Conservation (phyloP, 2,329 filamentous ascomycete species). For the Mycosphaerella arachidis region DNA sequence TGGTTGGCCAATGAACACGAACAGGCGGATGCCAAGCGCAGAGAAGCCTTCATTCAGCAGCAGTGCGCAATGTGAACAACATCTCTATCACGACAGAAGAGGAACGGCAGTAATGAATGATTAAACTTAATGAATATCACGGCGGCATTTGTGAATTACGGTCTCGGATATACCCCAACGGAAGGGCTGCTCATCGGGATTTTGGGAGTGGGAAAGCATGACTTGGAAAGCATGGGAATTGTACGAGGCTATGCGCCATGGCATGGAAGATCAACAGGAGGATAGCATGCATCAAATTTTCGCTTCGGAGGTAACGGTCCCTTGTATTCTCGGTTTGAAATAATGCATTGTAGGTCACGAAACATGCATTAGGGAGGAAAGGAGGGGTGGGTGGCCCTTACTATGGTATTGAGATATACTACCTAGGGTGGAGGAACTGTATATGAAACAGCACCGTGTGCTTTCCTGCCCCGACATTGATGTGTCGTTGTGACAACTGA, state of each 20-base stretch:
- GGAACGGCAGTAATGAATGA: not conserved
- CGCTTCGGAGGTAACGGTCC: not conserved
- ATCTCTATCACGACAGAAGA: not conserved
- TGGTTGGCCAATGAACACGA: not conserved
- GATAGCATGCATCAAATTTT: not conserved
- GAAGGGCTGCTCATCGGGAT: conserved; percentile 3
- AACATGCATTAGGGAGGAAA: not conserved
- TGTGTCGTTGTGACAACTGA: not conserved
- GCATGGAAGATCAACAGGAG: not conserved
- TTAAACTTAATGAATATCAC: conserved; percentile 2
- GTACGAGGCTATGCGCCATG: not conserved
- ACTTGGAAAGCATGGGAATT: not conserved
- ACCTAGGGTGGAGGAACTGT: not conserved
- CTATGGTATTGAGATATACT: not conserved
- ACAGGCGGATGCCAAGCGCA: not conserved
- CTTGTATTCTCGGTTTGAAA: not conserved
- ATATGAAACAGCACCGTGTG: conserved; percentile 1
- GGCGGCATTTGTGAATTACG: conserved; percentile 3
- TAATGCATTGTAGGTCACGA: not conserved
- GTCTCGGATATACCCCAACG: conserved; percentile 17
- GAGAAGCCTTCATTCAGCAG: not conserved
- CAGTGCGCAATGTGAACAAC: not conserved
- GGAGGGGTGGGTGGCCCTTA: not conserved
- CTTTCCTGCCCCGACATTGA: not conserved
- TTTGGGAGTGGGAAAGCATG: not conserved